These are phyloP conservation scores for Camelina neglecta DNA, from an alignment of 345 rosid species.

Conservation along the genomic window DNA sequence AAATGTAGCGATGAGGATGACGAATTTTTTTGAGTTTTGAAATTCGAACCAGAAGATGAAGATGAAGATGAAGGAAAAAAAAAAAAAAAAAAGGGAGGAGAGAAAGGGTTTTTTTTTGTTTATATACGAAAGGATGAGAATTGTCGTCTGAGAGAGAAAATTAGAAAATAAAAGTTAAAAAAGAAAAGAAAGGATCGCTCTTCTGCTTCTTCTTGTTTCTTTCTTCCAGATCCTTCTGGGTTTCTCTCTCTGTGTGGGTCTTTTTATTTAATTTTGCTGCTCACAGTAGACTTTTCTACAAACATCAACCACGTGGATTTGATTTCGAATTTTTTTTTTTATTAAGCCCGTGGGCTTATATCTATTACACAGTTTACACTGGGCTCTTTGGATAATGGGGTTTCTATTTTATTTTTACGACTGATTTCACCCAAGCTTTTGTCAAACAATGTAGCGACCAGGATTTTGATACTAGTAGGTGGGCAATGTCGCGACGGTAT, in stretches of 20 bases:
- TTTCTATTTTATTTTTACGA: too few species aligned
- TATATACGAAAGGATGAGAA: constrained; percentile 27
- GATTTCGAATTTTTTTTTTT: not conserved
- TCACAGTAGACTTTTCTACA: constrained; percentile 13
- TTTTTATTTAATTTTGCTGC: not conserved
- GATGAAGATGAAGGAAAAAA: too few species aligned
- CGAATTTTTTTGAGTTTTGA: not conserved
- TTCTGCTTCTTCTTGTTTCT: too few species aligned
- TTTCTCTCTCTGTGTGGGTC: too few species aligned
- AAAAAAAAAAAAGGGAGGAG: not conserved
- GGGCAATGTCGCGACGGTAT: not conserved
- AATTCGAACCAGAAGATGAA: not conserved
- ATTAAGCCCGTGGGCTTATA: constrained; percentile 4
- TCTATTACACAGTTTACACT: not conserved
- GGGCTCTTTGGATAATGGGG: not conserved
- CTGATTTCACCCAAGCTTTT: too few species aligned
- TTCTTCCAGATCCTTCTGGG: too few species aligned
- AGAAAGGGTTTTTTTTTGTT: not conserved
- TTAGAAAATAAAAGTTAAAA: too few species aligned
- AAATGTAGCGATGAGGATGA: not conserved
- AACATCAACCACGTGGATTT: not conserved
- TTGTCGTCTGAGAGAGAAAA: not conserved
- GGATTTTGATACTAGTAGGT: too few species aligned
- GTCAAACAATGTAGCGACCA: too few species aligned
- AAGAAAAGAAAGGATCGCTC: too few species aligned